A percentile compares a stretch with the other conserved stretches of the same genome.
phyloP scores from a whole-genome alignment of 2,329 filamentous ascomycete genomes.

The Penicillium sclerotiorum region DNA sequence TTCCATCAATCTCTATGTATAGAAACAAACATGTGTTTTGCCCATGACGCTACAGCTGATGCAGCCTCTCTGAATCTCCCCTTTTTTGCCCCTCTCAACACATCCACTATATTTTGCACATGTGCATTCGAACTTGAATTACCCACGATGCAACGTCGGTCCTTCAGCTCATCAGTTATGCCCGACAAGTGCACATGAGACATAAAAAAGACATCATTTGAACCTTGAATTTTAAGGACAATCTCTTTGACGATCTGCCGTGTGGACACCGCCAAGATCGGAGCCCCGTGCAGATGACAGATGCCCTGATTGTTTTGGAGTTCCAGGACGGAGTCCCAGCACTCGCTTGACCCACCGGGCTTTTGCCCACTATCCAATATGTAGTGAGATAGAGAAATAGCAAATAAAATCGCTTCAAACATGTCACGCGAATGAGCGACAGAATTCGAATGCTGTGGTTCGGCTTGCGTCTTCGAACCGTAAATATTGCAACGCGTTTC shows the following conservation, averaged over 20 bases:
- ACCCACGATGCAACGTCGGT: slow-evolving; percentile 12
- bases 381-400: too few relatives aligned
- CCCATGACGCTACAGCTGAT: background rate
- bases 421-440: background rate
- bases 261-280: slow-evolving; percentile 38
- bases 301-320: slow-evolving; percentile 13
- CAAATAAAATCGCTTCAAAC: too few relatives aligned
- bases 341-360: background rate
- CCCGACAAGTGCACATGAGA: slow-evolving; percentile 17
- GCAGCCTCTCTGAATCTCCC: background rate
- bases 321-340: background rate
- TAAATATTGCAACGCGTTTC: too few relatives aligned
- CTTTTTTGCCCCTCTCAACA: background rate
- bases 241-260: slow-evolving; percentile 42
- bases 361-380: background rate
- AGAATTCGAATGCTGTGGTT: background rate
- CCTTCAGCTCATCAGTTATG: background rate
- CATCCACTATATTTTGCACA: too few relatives aligned
- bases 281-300: slow-evolving; percentile 40
- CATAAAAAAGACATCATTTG: slow-evolving; percentile 16
- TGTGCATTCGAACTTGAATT: too few relatives aligned
- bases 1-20: slow-evolving; percentile 14
- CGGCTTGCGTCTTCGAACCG: background rate
- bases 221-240: slow-evolving; percentile 29
- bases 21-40: slow-evolving; percentile 2